phyloP scores from a whole-genome alignment of 371 early-diverging fungal species.

The Fennellomyces sp. region DNA sequence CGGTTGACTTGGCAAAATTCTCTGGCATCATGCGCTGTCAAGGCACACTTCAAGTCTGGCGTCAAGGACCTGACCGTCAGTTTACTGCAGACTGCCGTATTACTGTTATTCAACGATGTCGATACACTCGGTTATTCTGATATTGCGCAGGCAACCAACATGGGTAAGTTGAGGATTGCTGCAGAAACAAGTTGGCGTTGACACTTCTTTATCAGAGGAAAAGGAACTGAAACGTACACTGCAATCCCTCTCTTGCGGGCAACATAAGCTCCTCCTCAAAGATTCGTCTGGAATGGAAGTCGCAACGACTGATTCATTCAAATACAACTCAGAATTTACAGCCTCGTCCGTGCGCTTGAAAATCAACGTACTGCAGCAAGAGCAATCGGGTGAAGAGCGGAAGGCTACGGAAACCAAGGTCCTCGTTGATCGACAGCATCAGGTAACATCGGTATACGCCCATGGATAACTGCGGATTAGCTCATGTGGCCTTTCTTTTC shows the following conservation, averaged over 20 bases:
- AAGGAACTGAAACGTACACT: constrained; percentile 74
- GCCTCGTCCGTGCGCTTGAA: constrained; percentile 67
- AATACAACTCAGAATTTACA: constrained; percentile 70
- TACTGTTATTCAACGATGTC: constrained; percentile 76
- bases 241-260: constrained; percentile 81
- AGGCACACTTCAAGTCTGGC: constrained; percentile 63
- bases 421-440: constrained; percentile 79
- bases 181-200: not conserved
- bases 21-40: constrained; percentile 76
- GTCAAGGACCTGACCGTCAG: constrained; percentile 73
- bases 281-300: constrained; percentile 16
- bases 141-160: constrained; percentile 61
- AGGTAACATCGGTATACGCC: too few species aligned
- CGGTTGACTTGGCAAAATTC: constrained; percentile 85
- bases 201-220: constrained; percentile 41
- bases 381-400: constrained; percentile 78
- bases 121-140: constrained; percentile 61
- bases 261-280: constrained; percentile 54
- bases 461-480: not conserved
- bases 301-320: constrained; percentile 58
- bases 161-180: too few species aligned
- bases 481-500: not conserved
- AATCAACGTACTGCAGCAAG: constrained; percentile 78
- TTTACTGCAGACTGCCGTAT: constrained; percentile 73
- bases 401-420: constrained; percentile 75